Evolutionary conservation across 768 basidiomycete species (phyloP).

Genomic region (Mycena galericulata): DNA sequence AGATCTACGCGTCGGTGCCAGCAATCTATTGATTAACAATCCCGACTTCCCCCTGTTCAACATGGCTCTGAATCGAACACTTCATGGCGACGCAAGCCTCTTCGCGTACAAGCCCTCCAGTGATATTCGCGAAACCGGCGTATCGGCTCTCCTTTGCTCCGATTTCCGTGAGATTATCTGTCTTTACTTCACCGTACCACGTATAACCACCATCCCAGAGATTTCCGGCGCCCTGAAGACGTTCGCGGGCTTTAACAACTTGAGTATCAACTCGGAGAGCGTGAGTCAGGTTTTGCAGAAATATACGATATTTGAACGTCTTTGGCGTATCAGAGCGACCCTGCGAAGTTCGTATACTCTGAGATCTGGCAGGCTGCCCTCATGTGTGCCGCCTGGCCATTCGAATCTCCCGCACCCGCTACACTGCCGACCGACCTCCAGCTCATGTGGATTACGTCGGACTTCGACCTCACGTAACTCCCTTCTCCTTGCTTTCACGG

Average conservation of each 20-base stretch:
- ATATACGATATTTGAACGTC: no score
- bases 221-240: slow-evolving; percentile 2
- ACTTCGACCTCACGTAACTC: slow-evolving; percentile 28
- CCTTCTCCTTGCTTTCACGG: neutral
- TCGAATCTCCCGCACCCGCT: neutral
- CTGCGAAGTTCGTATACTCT: slow-evolving; percentile 5
- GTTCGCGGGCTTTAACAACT: slow-evolving; percentile 7
- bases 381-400: slow-evolving; percentile 18
- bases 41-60: slow-evolving; percentile 24
- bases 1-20: neutral
- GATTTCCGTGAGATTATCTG: slow-evolving; percentile 14
- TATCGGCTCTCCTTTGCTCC: slow-evolving; percentile 14
- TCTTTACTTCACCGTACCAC: neutral
- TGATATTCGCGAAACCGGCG: slow-evolving; percentile 18
- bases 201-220: neutral
- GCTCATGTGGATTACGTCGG: slow-evolving; percentile 21
- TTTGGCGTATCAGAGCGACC: no score
- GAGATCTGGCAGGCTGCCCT: slow-evolving; percentile 9
- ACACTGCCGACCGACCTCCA: neutral
- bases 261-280: slow-evolving; percentile 1
- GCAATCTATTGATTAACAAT: neutral
- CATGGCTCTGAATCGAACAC: slow-evolving; percentile 4
- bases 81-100: slow-evolving; percentile 15
- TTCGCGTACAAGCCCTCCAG: neutral
- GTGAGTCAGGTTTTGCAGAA: neutral